phyloP scores from a whole-genome alignment of 495 filamentous ascomycete species.

The Friedmanniomyces endolithicus region DNA sequence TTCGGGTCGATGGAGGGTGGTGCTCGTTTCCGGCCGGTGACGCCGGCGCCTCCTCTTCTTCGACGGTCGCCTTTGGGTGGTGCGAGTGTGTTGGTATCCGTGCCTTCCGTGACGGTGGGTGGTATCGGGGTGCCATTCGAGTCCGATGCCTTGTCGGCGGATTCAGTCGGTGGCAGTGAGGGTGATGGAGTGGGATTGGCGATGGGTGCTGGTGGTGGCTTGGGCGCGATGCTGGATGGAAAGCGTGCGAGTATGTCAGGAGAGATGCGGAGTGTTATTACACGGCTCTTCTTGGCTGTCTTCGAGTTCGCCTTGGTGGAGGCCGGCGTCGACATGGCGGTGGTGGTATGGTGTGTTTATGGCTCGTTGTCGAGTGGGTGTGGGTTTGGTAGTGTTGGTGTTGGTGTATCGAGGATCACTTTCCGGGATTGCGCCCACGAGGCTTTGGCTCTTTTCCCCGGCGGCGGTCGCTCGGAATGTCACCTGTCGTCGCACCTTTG shows the following conservation, averaged over 20 bases:
- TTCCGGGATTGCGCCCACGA: not conserved
- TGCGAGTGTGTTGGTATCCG: conserved; percentile 40
- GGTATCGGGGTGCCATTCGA: conserved; percentile 43
- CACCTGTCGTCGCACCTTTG: not conserved
- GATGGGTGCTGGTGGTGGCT: conserved; percentile 34
- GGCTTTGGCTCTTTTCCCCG: not conserved
- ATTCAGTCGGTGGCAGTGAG: conserved; percentile 34
- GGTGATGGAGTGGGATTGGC: conserved; percentile 25
- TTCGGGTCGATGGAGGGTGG: conserved; percentile 28
- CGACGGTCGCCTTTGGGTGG: conserved; percentile 45
- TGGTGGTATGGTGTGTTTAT: not conserved
- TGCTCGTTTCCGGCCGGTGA: conserved; percentile 47
- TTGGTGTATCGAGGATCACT: not conserved
- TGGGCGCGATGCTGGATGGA: conserved; percentile 14
- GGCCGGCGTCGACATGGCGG: conserved; percentile 15
- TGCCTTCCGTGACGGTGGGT: conserved; percentile 32
- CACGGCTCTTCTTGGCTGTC: conserved; percentile 14
- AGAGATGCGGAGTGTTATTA: conserved; percentile 11
- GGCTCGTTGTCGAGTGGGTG: not conserved
- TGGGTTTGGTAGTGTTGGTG: not conserved
- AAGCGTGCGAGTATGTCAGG: conserved; percentile 11
- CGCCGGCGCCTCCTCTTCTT: conserved; percentile 48
- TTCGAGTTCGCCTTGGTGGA: conserved; percentile 11
- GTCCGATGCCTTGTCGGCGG: conserved; percentile 40
- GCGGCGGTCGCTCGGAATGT: not conserved